Evolutionary conservation across 345 rosid genomes (phyloP), one percentile per base, ranked within the genome.

Genomic region (Populus simonii): DNA sequence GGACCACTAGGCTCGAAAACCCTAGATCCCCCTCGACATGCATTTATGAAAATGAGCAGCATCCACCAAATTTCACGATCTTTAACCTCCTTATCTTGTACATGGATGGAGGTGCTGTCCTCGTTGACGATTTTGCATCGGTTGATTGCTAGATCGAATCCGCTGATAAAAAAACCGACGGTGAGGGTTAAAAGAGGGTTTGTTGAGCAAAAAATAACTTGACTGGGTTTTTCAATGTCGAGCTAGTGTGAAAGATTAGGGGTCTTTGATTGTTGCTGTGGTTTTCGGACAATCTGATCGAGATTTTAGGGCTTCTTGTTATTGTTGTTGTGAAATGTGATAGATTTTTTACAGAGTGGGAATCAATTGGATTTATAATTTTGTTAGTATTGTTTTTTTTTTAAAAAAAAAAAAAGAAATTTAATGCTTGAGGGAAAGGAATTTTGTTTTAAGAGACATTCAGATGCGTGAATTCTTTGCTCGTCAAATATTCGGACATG

Each of bases 1-100:
- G 90, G 86, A 89, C 85, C 76, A 91, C 88, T 74, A 91, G 88
- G 87, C 89, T 86, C 75, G 89, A 87, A 85, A 91, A 84, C 95
- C 97, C 95, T 88, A 94, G 94, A 96, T 92, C 95, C 92, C 80
- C 87, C 53, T 79, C 70, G 72, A 89, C 85, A 79, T 79, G 93
- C 99, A 96, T 96, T 87, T 96, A 96, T 87, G 86, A 90, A 88
- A 89, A 78, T 11, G 17, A 63, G 80, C 75, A 71, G 82, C 75
- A 8, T 70, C 68, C 61, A 57, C 63, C 63, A 57, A 57, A 57
- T 57, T 9, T n/a, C 63, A 57, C 25, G 25, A 57, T 22, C 9
- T 15, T 57, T 10, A 57, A 57, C 27, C 63, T 57, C 27, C 25
- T n/a, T 57, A n/a, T 57, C 63, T n/a, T 12, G 25, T 57, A 57